A percentile compares a stretch with the other conserved stretches of the same genome.
Conservation (phyloP, 768 basidiomycete species). For the Coprinopsis cinerea region DNA sequence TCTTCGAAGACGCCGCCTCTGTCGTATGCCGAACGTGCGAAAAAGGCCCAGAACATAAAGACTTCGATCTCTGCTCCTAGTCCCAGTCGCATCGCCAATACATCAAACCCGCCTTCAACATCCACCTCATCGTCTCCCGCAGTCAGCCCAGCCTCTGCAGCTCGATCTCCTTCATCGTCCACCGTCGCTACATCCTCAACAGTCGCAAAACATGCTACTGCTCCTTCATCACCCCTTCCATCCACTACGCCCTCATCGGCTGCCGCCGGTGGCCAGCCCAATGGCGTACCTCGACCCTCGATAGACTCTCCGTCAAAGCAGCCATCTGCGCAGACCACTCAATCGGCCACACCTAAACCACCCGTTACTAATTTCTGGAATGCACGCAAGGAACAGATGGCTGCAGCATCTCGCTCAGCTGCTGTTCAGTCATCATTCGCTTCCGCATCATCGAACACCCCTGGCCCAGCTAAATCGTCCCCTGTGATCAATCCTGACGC, state of each 20-base stretch:
- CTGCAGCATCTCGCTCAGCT: conserved; percentile 19
- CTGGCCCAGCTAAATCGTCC: neutral
- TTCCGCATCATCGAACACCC: neutral
- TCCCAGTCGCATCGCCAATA: conserved; percentile 6
- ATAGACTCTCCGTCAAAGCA: neutral
- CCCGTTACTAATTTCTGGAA: conserved; percentile 26
- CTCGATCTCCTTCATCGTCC: neutral
- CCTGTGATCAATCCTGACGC: too few species aligned
- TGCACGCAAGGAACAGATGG: conserved; percentile 23
- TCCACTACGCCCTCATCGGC: conserved; percentile 1
- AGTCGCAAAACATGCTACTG: neutral
- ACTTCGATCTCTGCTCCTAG: conserved; percentile 19
- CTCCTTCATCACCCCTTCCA: conserved; percentile 1
- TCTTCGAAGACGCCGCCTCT: conserved; percentile 29
- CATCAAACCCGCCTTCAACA: conserved; percentile 1
- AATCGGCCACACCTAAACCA: conserved; percentile 13
- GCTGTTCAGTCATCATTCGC: conserved; percentile 4
- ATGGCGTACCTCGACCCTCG: neutral
- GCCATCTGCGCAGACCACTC: conserved; percentile 4
- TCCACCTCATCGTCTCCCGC: conserved; percentile 6
- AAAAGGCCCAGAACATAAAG: conserved; percentile 37
- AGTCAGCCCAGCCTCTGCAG: neutral
- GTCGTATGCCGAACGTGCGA: conserved; percentile 55
- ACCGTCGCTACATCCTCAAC: neutral
- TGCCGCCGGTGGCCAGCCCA: neutral